Conservation (phyloP, 2,329 filamentous ascomycete genomes). For the Penicillium sclerotiorum region DNA sequence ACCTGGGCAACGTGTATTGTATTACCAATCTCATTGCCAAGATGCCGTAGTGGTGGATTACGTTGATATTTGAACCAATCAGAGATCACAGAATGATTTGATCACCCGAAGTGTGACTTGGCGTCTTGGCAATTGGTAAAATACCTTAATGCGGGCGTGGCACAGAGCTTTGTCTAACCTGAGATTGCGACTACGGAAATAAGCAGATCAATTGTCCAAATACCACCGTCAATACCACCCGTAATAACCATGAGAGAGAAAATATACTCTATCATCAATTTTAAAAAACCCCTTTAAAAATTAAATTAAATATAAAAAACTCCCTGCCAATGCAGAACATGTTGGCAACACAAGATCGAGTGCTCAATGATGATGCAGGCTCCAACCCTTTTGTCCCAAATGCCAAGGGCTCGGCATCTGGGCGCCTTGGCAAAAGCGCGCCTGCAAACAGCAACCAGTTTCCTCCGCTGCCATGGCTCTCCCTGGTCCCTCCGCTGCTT, state of each 20-base stretch:
- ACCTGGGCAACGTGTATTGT: no score
- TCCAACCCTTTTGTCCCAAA: conserved; percentile 17
- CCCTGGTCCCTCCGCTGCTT: conserved; percentile 24
- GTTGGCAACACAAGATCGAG: background rate
- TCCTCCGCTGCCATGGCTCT: conserved; percentile 29
- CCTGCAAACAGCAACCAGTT: conserved; percentile 26
- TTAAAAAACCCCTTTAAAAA: no score
- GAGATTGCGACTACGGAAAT: background rate
- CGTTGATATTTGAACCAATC: conserved; percentile 12
- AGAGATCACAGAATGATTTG: background rate
- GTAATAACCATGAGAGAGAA: no score
- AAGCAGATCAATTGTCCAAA: conserved; percentile 3
- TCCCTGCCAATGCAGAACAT: background rate
- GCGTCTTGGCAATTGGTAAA: conserved; percentile 29
- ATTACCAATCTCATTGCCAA: conserved; percentile 19
- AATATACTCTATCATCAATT: no score
- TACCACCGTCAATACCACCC: no score
- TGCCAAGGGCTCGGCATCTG: conserved; percentile 38
- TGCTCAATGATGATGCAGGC: conserved; percentile 4
- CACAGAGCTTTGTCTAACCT: conserved; percentile 13
- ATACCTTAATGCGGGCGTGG: conserved; percentile 14
- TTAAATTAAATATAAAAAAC: no score
- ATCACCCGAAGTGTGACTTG: conserved; percentile 17
- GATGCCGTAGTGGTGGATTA: conserved; percentile 17
- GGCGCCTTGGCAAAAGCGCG: conserved; percentile 30